Evolutionary conservation across 2,329 filamentous ascomycete species (phyloP), one percentile per base, ranked within the genome.

Genomic region (Dactylellina sp.): DNA sequence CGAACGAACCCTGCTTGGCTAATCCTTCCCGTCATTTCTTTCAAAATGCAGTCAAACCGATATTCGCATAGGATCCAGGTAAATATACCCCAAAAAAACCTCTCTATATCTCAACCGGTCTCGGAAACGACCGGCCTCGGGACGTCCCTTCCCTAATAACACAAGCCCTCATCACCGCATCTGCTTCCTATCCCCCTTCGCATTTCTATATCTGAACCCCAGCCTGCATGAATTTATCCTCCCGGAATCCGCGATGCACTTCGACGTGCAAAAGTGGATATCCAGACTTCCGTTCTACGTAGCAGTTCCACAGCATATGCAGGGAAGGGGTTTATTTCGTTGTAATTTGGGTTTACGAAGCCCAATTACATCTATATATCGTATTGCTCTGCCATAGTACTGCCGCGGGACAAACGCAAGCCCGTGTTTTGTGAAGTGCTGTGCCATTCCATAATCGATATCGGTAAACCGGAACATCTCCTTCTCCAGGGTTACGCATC

Each of bases 41-140:
- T 37, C 7, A n/a, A 20, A 55, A 16, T 3, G 12, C 39, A 74
- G 70, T 57, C 70, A 74, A 74, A 66, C 55, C 61, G 70, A 74
- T 55, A 66, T 74, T 66, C 70, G 70, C 59, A 74, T 74, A 28
- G 70, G 70, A 56, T 74, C 70, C n/a, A 74, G 70, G 70, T 74
- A 72, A 22, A 42, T 64, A 14, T 14, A 60, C 14, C 22, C 20
- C n/a, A 47, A 50, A 46, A 16, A 46, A 28, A 28, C 5, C 24
- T 59, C 52, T 68, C 53, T 32, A 32, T 32, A 4, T 32, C 9
- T 57, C 39, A 56, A 4, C 25, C 53, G 35, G 46, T 32, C 28
- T 32, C 28, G 28, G 9, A 32, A 5, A n/a, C n/a, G n/a, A 35
- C 14, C 12, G 37, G 37, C 62, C 56, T 57, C 46, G 52, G 42